These are phyloP conservation scores for Aspergillus incahuasiensis DNA, from an alignment of 495 filamentous ascomycete species.

Conservation along the genomic window DNA sequence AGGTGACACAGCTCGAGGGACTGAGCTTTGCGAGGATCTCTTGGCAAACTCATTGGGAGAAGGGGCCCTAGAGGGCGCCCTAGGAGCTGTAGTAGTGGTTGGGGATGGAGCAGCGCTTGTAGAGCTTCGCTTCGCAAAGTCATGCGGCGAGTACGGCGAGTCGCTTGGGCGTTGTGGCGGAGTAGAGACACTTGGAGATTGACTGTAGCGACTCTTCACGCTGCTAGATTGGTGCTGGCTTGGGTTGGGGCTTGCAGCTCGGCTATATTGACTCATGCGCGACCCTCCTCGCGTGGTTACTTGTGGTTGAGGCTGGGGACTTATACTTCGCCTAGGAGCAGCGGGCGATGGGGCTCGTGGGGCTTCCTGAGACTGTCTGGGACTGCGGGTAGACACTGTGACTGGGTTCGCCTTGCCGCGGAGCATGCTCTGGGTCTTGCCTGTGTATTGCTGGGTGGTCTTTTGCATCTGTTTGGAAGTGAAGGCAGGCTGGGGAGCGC, in stretches of 20 bases:
- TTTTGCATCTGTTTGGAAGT: slow-evolving; percentile 92
- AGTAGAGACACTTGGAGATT: slow-evolving; percentile 30
- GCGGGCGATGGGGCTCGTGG: slow-evolving; percentile 48
- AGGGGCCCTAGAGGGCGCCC: neutral
- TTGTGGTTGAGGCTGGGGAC: slow-evolving; percentile 32
- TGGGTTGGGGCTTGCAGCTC: slow-evolving; percentile 34
- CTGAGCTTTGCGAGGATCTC: neutral
- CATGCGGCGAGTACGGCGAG: slow-evolving; percentile 48
- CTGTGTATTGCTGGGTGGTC: slow-evolving; percentile 79
- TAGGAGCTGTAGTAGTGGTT: neutral
- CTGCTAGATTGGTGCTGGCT: slow-evolving; percentile 39
- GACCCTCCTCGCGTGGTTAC: slow-evolving; percentile 33
- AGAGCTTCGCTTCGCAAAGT: slow-evolving; percentile 43
- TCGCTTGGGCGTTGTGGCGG: slow-evolving; percentile 51
- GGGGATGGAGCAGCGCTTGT: slow-evolving; percentile 1
- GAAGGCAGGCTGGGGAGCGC: slow-evolving; percentile 84
- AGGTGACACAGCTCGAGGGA: slow-evolving; percentile 1
- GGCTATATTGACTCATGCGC: slow-evolving; percentile 37
- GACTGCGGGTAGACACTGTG: slow-evolving; percentile 25
- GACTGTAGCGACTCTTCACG: slow-evolving; percentile 36
- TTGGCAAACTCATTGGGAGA: slow-evolving; percentile 7
- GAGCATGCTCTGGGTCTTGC: slow-evolving; percentile 79
- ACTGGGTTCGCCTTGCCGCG: slow-evolving; percentile 40
- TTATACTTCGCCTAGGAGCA: slow-evolving; percentile 50
- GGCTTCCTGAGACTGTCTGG: slow-evolving; percentile 31